Percentiles rank a stretch among this genome's conserved stretches.
Conservation (phyloP, 2,329 filamentous ascomycete species). For the Salinomyces thailandicus region DNA sequence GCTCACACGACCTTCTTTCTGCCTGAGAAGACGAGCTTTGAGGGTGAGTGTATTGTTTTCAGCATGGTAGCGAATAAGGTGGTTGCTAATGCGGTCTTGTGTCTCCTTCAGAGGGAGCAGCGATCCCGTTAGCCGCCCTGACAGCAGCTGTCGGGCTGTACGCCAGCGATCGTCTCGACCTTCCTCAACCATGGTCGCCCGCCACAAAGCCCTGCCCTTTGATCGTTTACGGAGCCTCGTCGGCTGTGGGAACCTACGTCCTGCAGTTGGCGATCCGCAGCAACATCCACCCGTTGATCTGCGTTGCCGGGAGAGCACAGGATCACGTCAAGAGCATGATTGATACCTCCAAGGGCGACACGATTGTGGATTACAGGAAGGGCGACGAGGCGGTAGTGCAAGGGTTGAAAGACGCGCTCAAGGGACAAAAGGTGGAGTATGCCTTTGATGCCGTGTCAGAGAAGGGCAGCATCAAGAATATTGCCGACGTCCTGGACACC, state of each 20-base stretch:
- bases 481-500: slow-evolving; percentile 28
- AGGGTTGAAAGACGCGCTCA: slow-evolving; percentile 20
- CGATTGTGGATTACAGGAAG: slow-evolving; percentile 49
- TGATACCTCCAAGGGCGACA: slow-evolving; percentile 45
- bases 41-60: slow-evolving; percentile 39
- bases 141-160: slow-evolving; percentile 39
- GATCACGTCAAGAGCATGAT: slow-evolving; percentile 44
- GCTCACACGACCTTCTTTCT: slow-evolving; percentile 48
- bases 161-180: slow-evolving; percentile 26
- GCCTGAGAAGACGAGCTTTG: slow-evolving; percentile 39
- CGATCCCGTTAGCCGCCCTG: slow-evolving; percentile 37
- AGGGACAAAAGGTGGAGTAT: slow-evolving; percentile 18
- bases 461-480: slow-evolving; percentile 27
- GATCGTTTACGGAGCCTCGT: slow-evolving; percentile 42
- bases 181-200: slow-evolving; percentile 33
- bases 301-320: slow-evolving; percentile 45
- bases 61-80: too few species aligned
- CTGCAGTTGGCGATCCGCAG: slow-evolving; percentile 43
- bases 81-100: too few species aligned
- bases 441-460: slow-evolving; percentile 26
- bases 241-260: slow-evolving; percentile 48
- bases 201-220: slow-evolving; percentile 20
- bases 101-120: slow-evolving; percentile 30
- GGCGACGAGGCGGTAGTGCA: slow-evolving; percentile 23
- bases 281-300: slow-evolving; percentile 53